Evolutionary conservation across 2,329 filamentous ascomycete species (phyloP).

Genomic region (Calonectria pseudoturangicola): DNA sequence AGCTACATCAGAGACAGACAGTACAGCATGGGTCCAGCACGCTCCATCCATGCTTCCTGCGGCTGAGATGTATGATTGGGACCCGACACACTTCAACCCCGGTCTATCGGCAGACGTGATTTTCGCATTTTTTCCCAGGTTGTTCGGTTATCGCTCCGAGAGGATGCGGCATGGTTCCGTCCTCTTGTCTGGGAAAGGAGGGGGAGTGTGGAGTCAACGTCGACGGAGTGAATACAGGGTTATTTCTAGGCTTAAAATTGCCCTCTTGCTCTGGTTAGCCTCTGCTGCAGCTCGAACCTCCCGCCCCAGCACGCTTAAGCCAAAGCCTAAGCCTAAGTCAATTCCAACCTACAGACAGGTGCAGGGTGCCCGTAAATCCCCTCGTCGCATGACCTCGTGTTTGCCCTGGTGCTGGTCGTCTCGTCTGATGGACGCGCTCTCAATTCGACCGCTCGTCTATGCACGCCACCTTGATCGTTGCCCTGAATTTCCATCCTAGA

Average conservation of each 20-base stretch:
- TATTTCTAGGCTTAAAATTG: constrained; percentile 29
- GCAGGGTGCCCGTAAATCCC: neutral
- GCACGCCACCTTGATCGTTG: constrained; percentile 8
- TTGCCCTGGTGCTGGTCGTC: neutral
- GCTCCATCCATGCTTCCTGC: constrained; percentile 8
- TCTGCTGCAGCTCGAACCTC: neutral
- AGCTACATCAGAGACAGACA: neutral
- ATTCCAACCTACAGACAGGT: constrained; percentile 1
- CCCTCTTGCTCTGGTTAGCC: constrained; percentile 3
- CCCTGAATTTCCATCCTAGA: neutral
- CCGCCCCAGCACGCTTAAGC: constrained; percentile 3
- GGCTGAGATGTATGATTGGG: constrained; percentile 27
- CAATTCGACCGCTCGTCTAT: constrained; percentile 15
- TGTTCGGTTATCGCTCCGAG: constrained; percentile 25
- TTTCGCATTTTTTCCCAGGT: constrained; percentile 10
- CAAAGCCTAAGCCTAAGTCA: constrained; percentile 31
- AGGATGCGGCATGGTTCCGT: constrained; percentile 32
- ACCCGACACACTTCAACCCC: neutral
- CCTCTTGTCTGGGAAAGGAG: neutral
- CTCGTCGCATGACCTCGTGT: constrained; percentile 7
- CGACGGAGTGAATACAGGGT: neutral
- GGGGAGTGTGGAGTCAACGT: neutral
- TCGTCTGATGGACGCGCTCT: constrained; percentile 8
- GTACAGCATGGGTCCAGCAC: neutral
- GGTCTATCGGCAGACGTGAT: constrained; percentile 12